Evolutionary conservation across 495 filamentous ascomycete genomes (phyloP), one percentile per base, ranked within the genome.

Genomic region (Talaromyces thailandensis): DNA sequence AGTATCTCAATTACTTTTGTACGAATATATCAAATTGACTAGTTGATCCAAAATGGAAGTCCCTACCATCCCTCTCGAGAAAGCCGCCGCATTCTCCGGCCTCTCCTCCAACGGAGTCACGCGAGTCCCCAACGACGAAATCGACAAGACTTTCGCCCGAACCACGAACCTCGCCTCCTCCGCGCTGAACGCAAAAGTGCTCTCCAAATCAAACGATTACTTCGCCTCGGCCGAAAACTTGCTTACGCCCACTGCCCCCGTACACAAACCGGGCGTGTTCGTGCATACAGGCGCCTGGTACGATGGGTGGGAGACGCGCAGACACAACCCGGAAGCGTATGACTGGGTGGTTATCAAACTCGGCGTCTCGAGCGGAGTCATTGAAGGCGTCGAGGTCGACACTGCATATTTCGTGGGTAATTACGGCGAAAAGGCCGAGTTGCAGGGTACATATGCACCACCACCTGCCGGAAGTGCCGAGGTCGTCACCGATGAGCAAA

Each of bases 281-380:
- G 86, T 92, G 56, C 85, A 88, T 68, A 83, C 90, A 9, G 92
- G 92, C 63, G 90, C 91, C 24, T 97, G 93, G 93, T 96, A 92
- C 72, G 92, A 97, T 70, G 92, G 92, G 25, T 96, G 92, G 93
- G 93, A 97, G 73, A 96, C 92, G 2, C 82, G 92, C 16, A 80
- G 93, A 55, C 93, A 96, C 77, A 97, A 97, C 71, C 74, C 81
- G 0, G 79, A 84, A 26, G 81, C 84, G 3, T 91, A 87, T 65
- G 93, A 97, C 74, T 96, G 88, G 86, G 91, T 92, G 1, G 83
- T 93, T 37, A 85, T 96, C 56, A 79, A 82, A 57, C 84, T 96
- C 4, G 93, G 93, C 35, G 89, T 93, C 9, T 83, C 88, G 9
- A 88, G 85, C 6, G 92, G 89, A 8, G 81, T 75, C 2, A 84